A percentile compares a stretch with the other conserved stretches of the same genome.
Evolutionary conservation across 2,329 filamentous ascomycete species (phyloP).

Genomic region (Colletotrichum nymphaeae): DNA sequence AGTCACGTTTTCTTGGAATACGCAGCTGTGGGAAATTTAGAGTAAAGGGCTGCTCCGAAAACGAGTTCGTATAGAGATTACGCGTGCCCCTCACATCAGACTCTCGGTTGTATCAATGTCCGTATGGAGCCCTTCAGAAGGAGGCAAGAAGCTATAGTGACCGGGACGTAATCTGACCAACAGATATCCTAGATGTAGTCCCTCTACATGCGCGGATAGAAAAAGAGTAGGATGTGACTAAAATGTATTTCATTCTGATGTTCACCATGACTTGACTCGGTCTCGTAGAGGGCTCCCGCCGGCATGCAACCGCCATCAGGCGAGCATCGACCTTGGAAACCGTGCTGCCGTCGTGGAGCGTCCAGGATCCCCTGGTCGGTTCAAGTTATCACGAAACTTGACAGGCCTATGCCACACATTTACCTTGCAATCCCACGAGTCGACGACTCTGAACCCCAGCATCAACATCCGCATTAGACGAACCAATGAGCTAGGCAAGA

Average conservation of each 20-base stretch:
- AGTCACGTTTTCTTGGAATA: no score
- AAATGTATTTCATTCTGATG: neutral
- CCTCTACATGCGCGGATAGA: neutral
- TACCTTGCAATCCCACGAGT: neutral
- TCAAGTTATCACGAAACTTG: neutral
- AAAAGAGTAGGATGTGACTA: neutral
- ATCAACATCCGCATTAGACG: conserved; percentile 1
- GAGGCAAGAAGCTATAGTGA: neutral
- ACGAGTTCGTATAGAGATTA: no score
- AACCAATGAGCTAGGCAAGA: conserved; percentile 1
- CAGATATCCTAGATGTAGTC: neutral
- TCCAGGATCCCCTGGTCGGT: neutral
- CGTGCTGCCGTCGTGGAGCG: neutral
- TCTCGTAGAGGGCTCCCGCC: neutral
- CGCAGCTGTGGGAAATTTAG: no score
- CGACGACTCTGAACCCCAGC: conserved; percentile 7
- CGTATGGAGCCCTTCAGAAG: neutral
- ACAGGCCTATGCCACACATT: neutral
- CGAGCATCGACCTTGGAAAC: neutral
- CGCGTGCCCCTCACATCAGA: no score
- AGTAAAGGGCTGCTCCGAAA: no score
- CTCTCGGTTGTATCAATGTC: neutral
- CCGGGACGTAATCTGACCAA: neutral
- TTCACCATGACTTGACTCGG: neutral
- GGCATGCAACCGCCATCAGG: no score